A percentile compares a stretch with the other conserved stretches of the same genome.
Conservation (phyloP, 2,329 filamentous ascomycete genomes). For the Beauveria sp. region DNA sequence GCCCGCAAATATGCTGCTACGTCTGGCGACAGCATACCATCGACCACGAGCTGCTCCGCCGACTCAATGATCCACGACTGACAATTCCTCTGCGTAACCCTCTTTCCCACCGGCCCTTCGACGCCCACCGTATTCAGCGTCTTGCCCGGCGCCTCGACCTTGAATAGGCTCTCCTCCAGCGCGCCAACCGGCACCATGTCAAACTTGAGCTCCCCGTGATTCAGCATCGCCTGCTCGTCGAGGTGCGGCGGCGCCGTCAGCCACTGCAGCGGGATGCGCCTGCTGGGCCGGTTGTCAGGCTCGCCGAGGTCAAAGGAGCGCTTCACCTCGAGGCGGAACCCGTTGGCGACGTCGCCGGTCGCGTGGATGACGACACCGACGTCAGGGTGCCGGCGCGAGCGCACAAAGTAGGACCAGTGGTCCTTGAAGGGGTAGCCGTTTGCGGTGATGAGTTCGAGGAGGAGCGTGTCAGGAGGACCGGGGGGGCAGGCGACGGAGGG, state of each 20-base stretch:
- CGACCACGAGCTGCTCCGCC: conserved; percentile 21
- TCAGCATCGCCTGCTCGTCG: conserved; percentile 20
- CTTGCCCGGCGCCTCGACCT: conserved; percentile 15
- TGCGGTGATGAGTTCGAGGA: conserved; percentile 23
- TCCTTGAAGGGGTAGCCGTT: conserved; percentile 27
- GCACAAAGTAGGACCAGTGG: conserved; percentile 28
- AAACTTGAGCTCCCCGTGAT: conserved; percentile 15
- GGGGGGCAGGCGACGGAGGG: background rate
- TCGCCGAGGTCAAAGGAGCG: conserved; percentile 18
- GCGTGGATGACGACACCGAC: conserved; percentile 24
- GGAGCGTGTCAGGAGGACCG: conserved; percentile 16
- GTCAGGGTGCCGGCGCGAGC: conserved; percentile 9
- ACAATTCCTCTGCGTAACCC: conserved; percentile 24
- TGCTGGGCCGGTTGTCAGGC: conserved; percentile 14
- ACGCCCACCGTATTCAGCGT: conserved; percentile 10
- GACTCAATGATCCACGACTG: conserved; percentile 30
- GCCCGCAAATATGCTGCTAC: conserved; percentile 20
- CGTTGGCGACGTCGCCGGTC: conserved; percentile 23
- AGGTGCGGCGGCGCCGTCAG: conserved; percentile 16
- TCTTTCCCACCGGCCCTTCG: conserved; percentile 11
- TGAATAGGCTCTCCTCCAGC: conserved; percentile 20
- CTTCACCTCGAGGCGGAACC: conserved; percentile 24
- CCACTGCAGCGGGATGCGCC: conserved; percentile 24
- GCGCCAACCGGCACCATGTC: conserved; percentile 18
- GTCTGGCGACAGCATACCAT: conserved; percentile 19